A percentile compares a stretch with the other conserved stretches of the same genome.
These are phyloP conservation scores for Aspergillus sergii DNA, from an alignment of 2,329 filamentous ascomycete species.

Conservation along the genomic window DNA sequence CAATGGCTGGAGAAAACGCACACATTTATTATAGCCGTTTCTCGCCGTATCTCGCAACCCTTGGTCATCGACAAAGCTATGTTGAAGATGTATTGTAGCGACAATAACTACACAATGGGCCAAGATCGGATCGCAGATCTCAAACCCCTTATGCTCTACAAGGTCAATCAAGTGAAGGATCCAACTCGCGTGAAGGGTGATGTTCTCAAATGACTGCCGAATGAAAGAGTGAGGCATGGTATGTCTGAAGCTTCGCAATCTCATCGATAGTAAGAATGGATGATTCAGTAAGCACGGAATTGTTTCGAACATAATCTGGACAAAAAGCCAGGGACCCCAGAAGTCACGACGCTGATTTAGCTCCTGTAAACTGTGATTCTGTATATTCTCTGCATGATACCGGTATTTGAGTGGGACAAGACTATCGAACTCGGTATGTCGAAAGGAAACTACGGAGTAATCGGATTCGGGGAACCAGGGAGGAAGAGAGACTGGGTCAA, in stretches of 20 bases:
- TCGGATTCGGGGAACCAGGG: conserved; percentile 52
- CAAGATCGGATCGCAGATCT: conserved; percentile 46
- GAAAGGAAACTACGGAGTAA: conserved; percentile 48
- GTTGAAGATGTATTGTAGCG: conserved; percentile 54
- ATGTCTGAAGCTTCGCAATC: conserved; percentile 50
- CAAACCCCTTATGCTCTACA: conserved; percentile 43
- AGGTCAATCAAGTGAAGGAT: conserved; percentile 52
- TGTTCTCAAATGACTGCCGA: conserved; percentile 52
- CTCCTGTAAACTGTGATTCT: conserved; percentile 38
- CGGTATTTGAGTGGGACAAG: conserved; percentile 50
- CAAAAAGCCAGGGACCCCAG: conserved; percentile 53
- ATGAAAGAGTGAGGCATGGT: conserved; percentile 55
- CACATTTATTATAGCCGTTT: conserved; percentile 42
- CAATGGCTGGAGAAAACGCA: conserved; percentile 39
- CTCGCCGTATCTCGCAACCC: conserved; percentile 39
- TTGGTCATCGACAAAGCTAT: conserved; percentile 48
- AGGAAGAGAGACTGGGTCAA: conserved; percentile 39
- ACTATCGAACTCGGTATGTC: conserved; percentile 53
- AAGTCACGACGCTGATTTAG: conserved; percentile 47
- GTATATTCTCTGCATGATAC: conserved; percentile 50
- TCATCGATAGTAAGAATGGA: conserved; percentile 51
- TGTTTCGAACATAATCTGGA: conserved; percentile 52
- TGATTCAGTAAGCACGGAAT: conserved; percentile 54
- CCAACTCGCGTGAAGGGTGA: conserved; percentile 51
- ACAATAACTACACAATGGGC: conserved; percentile 52